Evolutionary conservation across 331 rosid genomes (phyloP).

Genomic region (Stylosanthes scabra): DNA sequence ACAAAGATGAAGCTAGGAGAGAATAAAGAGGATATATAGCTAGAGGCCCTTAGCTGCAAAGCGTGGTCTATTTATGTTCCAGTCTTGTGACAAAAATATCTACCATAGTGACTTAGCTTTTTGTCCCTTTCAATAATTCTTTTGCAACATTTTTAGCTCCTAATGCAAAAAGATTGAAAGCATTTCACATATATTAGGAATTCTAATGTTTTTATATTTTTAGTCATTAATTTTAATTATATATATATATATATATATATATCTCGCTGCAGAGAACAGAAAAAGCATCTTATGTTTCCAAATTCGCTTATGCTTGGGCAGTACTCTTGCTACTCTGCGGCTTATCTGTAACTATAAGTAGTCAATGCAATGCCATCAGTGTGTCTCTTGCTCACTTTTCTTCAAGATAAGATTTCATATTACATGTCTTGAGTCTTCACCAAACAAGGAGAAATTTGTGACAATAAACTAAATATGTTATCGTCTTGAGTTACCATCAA

Average conservation of each 20-base stretch:
- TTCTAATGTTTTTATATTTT: too few relatives aligned
- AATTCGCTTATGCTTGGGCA: not conserved
- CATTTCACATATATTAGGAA: too few relatives aligned
- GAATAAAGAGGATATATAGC: conserved; percentile 22
- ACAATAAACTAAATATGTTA: not conserved
- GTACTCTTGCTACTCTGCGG: too few relatives aligned
- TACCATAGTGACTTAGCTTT: conserved; percentile 66
- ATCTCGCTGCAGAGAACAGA: not conserved
- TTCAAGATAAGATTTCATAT: not conserved
- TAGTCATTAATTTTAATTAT: too few relatives aligned
- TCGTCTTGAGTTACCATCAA: not conserved
- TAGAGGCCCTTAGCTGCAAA: conserved; percentile 47
- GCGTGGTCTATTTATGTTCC: conserved; percentile 53
- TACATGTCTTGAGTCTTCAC: conserved; percentile 4
- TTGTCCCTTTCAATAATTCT: conserved; percentile 55
- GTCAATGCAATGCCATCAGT: conserved; percentile 18
- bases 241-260: not conserved
- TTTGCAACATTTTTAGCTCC: conserved; percentile 60
- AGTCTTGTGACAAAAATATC: conserved; percentile 49
- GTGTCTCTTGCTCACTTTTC: not conserved
- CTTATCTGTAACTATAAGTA: conserved; percentile 11
- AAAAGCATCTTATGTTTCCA: conserved; percentile 31
- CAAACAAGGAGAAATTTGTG: not conserved
- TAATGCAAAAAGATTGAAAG: not conserved
- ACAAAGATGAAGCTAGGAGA: not conserved